Conservation (phyloP, 1,284 basidiomycete species). For the Melampsora americana region DNA sequence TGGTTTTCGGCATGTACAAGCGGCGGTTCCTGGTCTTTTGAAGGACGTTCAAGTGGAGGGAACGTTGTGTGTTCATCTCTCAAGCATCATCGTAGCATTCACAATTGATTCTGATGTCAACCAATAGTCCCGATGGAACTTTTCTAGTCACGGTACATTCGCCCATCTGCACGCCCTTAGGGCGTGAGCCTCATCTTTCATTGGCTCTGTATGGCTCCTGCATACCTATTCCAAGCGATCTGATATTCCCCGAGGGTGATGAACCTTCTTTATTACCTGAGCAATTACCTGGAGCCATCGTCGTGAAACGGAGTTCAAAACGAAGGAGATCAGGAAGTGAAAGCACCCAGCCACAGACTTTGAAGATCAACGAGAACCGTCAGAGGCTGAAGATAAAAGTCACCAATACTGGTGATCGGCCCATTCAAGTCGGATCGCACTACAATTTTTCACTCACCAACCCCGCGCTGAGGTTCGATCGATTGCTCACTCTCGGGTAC, state of each 20-base stretch:
- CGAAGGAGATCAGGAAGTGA: no score
- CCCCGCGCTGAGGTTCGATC: constrained; percentile 74
- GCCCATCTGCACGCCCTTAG: no score
- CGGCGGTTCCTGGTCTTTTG: constrained; percentile 57
- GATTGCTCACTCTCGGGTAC: constrained; percentile 73
- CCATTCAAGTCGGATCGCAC: constrained; percentile 91
- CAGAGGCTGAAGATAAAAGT: constrained; percentile 70
- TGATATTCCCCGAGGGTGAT: constrained; percentile 54
- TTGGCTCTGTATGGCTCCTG: no score
- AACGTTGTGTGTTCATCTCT: constrained; percentile 61
- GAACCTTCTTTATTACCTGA: constrained; percentile 15
- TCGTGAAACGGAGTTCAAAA: constrained; percentile 41
- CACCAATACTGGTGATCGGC: constrained; percentile 88
- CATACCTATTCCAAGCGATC: constrained; percentile 70
- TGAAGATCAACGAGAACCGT: constrained; percentile 72
- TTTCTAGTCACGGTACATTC: no score
- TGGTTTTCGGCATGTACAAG: constrained; percentile 83
- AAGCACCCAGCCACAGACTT: constrained; percentile 54
- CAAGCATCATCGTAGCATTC: background rate
- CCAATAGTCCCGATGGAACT: no score
- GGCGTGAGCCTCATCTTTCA: no score
- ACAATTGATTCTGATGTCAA: background rate
- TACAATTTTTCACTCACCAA: constrained; percentile 90
- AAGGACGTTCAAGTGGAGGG: constrained; percentile 88
- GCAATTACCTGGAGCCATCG: constrained; percentile 65